Evolutionary conservation across 805 yeast genomes (phyloP).

Genomic region (Spathaspora girioi): DNA sequence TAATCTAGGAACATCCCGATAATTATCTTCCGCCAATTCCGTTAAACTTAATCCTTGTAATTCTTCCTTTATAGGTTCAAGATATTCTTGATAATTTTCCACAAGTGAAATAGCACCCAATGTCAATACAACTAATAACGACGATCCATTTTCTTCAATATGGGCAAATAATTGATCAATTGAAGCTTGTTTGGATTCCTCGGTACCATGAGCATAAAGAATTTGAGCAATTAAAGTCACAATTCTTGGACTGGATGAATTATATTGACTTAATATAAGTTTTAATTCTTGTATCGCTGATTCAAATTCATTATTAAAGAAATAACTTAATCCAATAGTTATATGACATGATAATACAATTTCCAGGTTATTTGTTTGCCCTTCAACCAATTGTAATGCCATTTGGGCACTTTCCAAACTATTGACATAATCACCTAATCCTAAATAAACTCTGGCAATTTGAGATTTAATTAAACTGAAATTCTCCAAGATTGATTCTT

Average conservation of each 20-base stretch:
- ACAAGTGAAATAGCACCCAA: constrained; percentile 77
- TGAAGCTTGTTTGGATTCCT: constrained; percentile 80
- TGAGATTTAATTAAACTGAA: constrained; percentile 65
- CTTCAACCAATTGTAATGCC: constrained; percentile 47
- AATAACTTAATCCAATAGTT: constrained; percentile 68
- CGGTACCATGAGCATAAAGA: constrained; percentile 68
- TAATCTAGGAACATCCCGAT: constrained; percentile 56
- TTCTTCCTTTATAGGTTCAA: constrained; percentile 67
- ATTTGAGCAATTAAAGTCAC: constrained; percentile 75
- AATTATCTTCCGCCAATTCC: constrained; percentile 48
- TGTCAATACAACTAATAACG: constrained; percentile 63
- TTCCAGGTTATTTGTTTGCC: constrained; percentile 18
- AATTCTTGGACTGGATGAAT: constrained; percentile 55
- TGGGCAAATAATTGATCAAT: constrained; percentile 72
- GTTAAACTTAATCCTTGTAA: constrained; percentile 47
- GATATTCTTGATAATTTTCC: constrained; percentile 55
- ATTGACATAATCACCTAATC: constrained; percentile 46
- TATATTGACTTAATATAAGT: constrained; percentile 49
- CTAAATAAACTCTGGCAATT: constrained; percentile 68
- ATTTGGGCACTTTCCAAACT: constrained; percentile 63
- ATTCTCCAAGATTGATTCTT: constrained; percentile 39
- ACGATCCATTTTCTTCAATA: constrained; percentile 61
- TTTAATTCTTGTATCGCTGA: constrained; percentile 66
- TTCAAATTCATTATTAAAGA: constrained; percentile 60
- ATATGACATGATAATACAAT: constrained; percentile 55